These are phyloP conservation scores for Lasiodiplodia gonubiensis DNA, from an alignment of 2,329 filamentous ascomycete species.

Conservation along the genomic window DNA sequence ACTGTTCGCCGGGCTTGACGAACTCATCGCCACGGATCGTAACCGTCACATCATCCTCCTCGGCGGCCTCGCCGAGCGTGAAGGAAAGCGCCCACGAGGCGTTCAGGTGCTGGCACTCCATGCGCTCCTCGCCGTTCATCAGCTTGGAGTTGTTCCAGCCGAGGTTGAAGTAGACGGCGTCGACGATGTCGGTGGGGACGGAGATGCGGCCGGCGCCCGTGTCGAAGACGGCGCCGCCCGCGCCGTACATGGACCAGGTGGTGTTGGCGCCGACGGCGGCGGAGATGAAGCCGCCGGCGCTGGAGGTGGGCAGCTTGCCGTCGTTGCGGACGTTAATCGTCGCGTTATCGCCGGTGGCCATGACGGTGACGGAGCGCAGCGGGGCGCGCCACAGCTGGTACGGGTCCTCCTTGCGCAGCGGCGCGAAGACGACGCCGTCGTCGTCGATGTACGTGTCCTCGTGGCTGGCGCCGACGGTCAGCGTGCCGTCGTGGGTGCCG, in stretches of 20 bases:
- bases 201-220: slow-evolving; percentile 33
- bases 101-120: slow-evolving; percentile 33
- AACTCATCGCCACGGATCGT: slow-evolving; percentile 33
- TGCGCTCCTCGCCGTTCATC: slow-evolving; percentile 29
- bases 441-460: slow-evolving; percentile 66
- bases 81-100: slow-evolving; percentile 34
- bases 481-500: slow-evolving; percentile 31
- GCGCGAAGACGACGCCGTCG: slow-evolving; percentile 56
- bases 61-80: slow-evolving; percentile 31
- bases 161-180: slow-evolving; percentile 33
- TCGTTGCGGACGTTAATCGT: slow-evolving; percentile 27
- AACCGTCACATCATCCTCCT: slow-evolving; percentile 30
- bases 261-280: slow-evolving; percentile 18
- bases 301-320: slow-evolving; percentile 24
- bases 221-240: slow-evolving; percentile 32
- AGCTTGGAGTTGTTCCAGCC: slow-evolving; percentile 35
- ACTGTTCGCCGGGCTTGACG: slow-evolving; percentile 26
- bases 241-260: slow-evolving; percentile 27
- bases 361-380: slow-evolving; percentile 31
- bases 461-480: slow-evolving; percentile 42
- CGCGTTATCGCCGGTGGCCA: slow-evolving; percentile 29
- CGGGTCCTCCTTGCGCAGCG: slow-evolving; percentile 29
- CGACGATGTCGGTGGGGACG: slow-evolving; percentile 29
- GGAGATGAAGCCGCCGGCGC: slow-evolving; percentile 26
- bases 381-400: slow-evolving; percentile 34